phyloP scores from a whole-genome alignment of 2,329 filamentous ascomycete genomes.

The Diaporthe eres region DNA sequence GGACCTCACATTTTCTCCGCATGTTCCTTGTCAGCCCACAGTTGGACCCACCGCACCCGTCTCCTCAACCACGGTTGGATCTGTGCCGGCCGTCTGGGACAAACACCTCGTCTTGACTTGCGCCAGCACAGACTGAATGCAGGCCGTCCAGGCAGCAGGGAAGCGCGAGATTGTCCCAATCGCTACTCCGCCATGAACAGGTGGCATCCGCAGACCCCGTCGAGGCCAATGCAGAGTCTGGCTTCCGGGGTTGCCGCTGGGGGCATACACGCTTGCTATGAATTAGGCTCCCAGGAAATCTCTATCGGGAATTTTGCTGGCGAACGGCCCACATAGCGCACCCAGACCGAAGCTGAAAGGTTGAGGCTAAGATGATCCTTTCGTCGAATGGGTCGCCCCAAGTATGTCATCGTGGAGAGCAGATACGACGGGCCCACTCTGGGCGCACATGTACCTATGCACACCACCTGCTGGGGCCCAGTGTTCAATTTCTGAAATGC shows the following conservation, averaged over 20 bases:
- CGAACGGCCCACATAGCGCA: neutral
- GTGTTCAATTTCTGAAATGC: slow-evolving; percentile 2
- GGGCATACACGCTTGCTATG: neutral
- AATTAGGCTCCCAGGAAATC: neutral
- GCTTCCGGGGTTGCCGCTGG: neutral
- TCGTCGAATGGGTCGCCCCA: neutral
- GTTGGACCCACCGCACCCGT: slow-evolving; percentile 6
- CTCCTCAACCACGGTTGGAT: neutral
- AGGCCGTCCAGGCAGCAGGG: slow-evolving; percentile 8
- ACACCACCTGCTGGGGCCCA: neutral
- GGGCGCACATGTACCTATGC: neutral
- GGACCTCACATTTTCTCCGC: neutral
- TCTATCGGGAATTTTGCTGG: neutral
- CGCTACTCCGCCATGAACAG: neutral
- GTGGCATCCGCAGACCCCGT: slow-evolving; percentile 6
- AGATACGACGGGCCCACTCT: neutral
- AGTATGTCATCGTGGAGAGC: neutral
- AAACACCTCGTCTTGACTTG: neutral
- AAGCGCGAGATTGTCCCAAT: neutral
- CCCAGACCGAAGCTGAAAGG: neutral
- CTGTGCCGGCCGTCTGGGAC: neutral
- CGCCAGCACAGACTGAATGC: neutral
- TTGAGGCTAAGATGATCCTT: neutral
- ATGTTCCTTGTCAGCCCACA: slow-evolving; percentile 10
- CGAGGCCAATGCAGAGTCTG: neutral